Base-by-base conservation (phyloP, 495 filamentous ascomycete species). In the Penicillium longicatenatum region DNA sequence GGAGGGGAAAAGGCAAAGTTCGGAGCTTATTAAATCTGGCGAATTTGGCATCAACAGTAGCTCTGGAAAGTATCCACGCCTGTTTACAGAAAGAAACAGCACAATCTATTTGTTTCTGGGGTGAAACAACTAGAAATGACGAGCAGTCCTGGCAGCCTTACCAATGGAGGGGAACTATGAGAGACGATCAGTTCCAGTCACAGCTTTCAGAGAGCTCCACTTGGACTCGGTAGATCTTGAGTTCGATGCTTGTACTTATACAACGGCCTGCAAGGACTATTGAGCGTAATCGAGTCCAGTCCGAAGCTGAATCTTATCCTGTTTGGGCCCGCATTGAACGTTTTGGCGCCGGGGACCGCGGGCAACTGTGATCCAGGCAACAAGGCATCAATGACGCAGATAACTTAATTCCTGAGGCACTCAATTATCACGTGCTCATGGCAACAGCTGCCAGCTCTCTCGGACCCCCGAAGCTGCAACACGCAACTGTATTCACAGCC, bases 371-470 rank as follows among this genome's bases (percentile, higher is more conserved):
- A 30, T 30, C 17, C 35, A 69, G 66, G 66, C 64, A 60, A 19
- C 22, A 31, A 66, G 57, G 63, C 62, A 58, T 0, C 35, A 7
- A 69, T 67, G 66, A 67, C 63, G 45, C 45, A 48, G 45, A 60
- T 5, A 61, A 67, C 42, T 55, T 5, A 9, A 0, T 14, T 59
- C 66, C 64, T 69, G 42, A 67, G 66, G 66, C 59, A 6, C n/a
- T 5, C 0, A 24, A 22, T 10, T n/a, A 39, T 69, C 66, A 69
- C 64, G 66, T 69, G 66, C 24, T 6, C 41, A 55, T 53, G 55
- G 63, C 65, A 68, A 69, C 61, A 69, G 66, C 66, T 69, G 44
- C 47, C 64, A 67, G 66, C 66, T 68, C 61, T 48, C 45, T 6
- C 22, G 60, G 48, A 35, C 30, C 48, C 47, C 58, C 42, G 52